Percentiles rank a stretch among this genome's conserved stretches.
Evolutionary conservation across 768 basidiomycete species (phyloP).

Genomic region (Termitomyces sp.): DNA sequence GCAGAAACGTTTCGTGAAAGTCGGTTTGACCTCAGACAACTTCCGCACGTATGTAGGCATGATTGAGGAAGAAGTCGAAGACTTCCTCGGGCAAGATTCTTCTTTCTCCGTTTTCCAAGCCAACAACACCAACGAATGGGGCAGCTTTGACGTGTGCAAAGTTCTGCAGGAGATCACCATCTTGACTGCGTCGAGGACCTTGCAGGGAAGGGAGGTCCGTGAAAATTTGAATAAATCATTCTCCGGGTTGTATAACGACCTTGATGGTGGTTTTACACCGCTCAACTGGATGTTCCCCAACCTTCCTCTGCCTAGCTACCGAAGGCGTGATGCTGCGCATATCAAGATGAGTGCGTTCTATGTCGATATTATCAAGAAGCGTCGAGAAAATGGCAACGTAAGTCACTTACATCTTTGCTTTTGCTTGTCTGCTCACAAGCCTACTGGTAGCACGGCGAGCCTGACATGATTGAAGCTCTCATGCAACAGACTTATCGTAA

Average conservation of each 20-base stretch:
- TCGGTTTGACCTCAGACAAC: constrained; percentile 90
- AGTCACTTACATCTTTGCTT: constrained; percentile 20
- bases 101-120: constrained; percentile 59
- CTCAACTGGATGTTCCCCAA: constrained; percentile 95
- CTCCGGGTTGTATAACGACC: constrained; percentile 78
- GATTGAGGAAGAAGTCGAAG: constrained; percentile 72
- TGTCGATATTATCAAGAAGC: constrained; percentile 76
- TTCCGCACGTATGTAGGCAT: constrained; percentile 81
- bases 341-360: constrained; percentile 94
- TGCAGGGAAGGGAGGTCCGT: constrained; percentile 92
- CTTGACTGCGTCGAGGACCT: constrained; percentile 87
- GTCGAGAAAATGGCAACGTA: constrained; percentile 48
- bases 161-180: constrained; percentile 88
- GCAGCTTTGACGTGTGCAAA: constrained; percentile 68
- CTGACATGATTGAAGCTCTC: constrained; percentile 92
- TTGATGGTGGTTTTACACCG: constrained; percentile 96
- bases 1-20: constrained; percentile 98
- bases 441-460: constrained; percentile 44
- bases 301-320: constrained; percentile 87
- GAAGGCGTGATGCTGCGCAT: constrained; percentile 85
- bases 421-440: constrained; percentile 2
- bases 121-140: constrained; percentile 75
- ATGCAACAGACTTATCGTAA: constrained; percentile 80
- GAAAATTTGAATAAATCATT: constrained; percentile 75
- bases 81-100: constrained; percentile 66